Base-by-base conservation (phyloP, 306 rosid genomes). In the Inga leiocalycina region DNA sequence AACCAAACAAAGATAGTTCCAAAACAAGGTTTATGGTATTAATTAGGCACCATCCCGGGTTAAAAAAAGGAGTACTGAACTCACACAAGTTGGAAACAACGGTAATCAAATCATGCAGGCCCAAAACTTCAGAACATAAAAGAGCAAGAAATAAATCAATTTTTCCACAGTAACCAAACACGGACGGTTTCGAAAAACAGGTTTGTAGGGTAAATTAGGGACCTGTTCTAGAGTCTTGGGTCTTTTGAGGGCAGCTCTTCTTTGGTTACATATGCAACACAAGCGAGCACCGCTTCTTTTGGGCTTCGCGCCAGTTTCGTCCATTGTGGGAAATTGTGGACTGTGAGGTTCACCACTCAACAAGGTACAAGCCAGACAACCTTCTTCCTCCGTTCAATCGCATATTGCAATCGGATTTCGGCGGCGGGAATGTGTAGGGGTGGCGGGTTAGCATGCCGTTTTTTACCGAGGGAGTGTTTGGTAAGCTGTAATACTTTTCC, bases 181-280 rank as follows among this genome's bases (percentile, higher is more conserved):
- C 11, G 1, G 8, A 45, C 15, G 22, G 39, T 14, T 13, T 24
- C 4, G 7, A 14, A 72, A 46, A 5, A 49, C 5, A 39, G 7
- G 49, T 39, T 37, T 8, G 9, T 12, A 39, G 54, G 76, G 30
- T 69, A 62, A 62, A 62, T 39, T 69, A 15, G 41, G 37, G 6
- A 91, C 93, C 95, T 92, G 97, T 30, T 95, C 78, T 6, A 90
- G 90, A 82, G 98, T 93, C 89, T 95, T 93, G 8, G 99, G 99
- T 51, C 99, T 83, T 79, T 89, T 93, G 19, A 95, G 92, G 7
- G 94, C 94, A 72, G 99, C 88, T 74, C 90, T 88, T 87, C 85
- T 79, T 79, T 87, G 61, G 17, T 87, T 80, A 80, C 98, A 95
- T 71, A 90, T 27, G 85, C 94, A 88, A 86, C 98, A 93, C 59